Conservation (phyloP, 2,329 filamentous ascomycete species). For the Anisogramma anomala region DNA sequence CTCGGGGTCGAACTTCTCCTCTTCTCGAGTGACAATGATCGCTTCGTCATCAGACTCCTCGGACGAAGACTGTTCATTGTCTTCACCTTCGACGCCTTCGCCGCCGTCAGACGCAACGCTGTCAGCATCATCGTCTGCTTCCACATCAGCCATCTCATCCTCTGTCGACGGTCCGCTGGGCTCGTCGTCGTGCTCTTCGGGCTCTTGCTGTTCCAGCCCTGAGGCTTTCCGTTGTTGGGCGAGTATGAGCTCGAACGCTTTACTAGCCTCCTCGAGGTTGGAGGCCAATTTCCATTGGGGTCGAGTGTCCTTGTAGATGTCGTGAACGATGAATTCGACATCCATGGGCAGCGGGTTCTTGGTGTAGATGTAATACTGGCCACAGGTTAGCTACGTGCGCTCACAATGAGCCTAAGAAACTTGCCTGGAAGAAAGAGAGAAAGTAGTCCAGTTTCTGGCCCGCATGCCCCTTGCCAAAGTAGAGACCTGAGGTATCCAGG, state of each 20-base stretch:
- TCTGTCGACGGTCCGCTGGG: constrained; percentile 63
- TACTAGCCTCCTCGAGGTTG: constrained; percentile 70
- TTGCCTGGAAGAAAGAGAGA: constrained; percentile 79
- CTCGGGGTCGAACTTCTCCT: constrained; percentile 84
- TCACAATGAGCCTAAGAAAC: constrained; percentile 1
- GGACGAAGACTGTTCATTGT: constrained; percentile 38
- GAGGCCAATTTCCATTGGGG: constrained; percentile 86
- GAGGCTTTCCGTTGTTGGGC: constrained; percentile 77
- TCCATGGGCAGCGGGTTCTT: constrained; percentile 92
- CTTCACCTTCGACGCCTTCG: constrained; percentile 44
- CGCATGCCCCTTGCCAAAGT: constrained; percentile 83
- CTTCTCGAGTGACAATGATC: constrained; percentile 81
- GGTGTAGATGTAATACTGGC: constrained; percentile 81
- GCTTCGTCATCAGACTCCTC: constrained; percentile 69
- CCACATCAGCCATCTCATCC: constrained; percentile 52
- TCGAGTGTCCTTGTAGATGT: constrained; percentile 72
- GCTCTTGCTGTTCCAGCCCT: constrained; percentile 57
- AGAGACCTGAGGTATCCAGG: constrained; percentile 90
- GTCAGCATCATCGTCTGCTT: constrained; percentile 49
- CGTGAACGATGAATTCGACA: constrained; percentile 90
- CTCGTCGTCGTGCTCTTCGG: constrained; percentile 58
- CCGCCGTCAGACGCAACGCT: constrained; percentile 41
- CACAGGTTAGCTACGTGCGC: background rate
- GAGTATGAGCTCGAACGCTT: constrained; percentile 76
- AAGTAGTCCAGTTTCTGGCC: constrained; percentile 99